Percentiles rank a stretch among this genome's conserved stretches.
Evolutionary conservation across 2,329 filamentous ascomycete species (phyloP).

Genomic region (Exophiala mesophila): DNA sequence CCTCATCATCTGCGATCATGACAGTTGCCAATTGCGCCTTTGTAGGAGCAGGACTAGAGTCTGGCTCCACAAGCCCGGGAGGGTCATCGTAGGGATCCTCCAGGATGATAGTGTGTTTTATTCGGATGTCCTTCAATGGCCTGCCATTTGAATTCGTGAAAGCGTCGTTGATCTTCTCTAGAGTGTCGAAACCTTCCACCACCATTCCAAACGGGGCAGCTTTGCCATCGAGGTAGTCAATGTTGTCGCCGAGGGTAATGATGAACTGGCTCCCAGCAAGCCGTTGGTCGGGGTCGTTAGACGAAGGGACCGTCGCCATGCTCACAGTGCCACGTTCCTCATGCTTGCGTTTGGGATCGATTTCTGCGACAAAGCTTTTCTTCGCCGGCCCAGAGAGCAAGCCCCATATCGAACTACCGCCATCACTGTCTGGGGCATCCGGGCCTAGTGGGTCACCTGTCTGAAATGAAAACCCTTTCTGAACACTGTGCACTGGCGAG

Average conservation of each 20-base stretch:
- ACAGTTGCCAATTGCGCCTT: conserved; percentile 86
- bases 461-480: conserved; percentile 94
- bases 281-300: conserved; percentile 71
- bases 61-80: conserved; percentile 67
- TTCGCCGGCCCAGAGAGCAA: conserved; percentile 64
- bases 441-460: conserved; percentile 92
- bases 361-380: conserved; percentile 75
- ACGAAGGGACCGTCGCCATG: conserved; percentile 84
- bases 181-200: conserved; percentile 87
- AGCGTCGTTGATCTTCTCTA: conserved; percentile 88
- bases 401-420: conserved; percentile 90
- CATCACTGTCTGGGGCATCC: conserved; percentile 77
- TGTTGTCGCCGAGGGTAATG: conserved; percentile 80
- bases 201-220: conserved; percentile 94
- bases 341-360: conserved; percentile 85
- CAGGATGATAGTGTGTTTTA: conserved; percentile 85
- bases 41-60: conserved; percentile 72
- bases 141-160: conserved; percentile 82
- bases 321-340: conserved; percentile 85
- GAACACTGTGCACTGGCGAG: conserved; percentile 82
- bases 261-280: conserved; percentile 90
- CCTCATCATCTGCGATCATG: conserved; percentile 84
- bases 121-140: conserved; percentile 88
- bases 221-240: conserved; percentile 87
- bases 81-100: conserved; percentile 92